phyloP scores from a whole-genome alignment of 202 grass and related monocot species.

The Cymbopogon flexuosus region DNA sequence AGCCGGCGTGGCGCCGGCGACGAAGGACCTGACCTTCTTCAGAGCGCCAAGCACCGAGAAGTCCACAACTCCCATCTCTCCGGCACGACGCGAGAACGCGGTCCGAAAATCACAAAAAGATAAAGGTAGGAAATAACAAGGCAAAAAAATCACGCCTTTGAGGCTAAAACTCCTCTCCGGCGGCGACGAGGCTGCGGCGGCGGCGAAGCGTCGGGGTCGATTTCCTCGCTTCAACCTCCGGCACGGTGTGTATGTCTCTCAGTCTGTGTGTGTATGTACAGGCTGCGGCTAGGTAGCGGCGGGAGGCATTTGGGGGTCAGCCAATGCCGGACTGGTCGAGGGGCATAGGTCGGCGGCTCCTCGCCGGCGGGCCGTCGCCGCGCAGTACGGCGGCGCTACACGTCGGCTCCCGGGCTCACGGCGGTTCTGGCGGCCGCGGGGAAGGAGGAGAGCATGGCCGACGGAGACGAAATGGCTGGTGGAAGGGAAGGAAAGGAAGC shows the following conservation, averaged over 20 bases:
- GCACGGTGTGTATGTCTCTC: background rate
- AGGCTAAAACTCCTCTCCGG: slow-evolving; percentile 50
- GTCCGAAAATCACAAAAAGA: slow-evolving; percentile 11
- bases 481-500: background rate
- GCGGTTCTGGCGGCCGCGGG: background rate
- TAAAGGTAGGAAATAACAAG: background rate
- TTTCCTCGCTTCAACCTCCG: background rate
- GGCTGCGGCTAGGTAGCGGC: slow-evolving; percentile 23
- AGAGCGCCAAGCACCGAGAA: slow-evolving; percentile 53
- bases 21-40: slow-evolving; percentile 63
- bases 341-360: slow-evolving; percentile 39
- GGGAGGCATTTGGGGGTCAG: slow-evolving; percentile 41
- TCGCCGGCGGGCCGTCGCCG: slow-evolving; percentile 30
- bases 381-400: slow-evolving; percentile 22
- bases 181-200: slow-evolving; percentile 3
- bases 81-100: slow-evolving; percentile 29
- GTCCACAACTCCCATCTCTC: slow-evolving; percentile 63
- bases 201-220: background rate
- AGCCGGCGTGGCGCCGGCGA: slow-evolving; percentile 28
- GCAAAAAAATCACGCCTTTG: slow-evolving; percentile 14
- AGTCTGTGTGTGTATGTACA: slow-evolving; percentile 18
- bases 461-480: background rate
- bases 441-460: slow-evolving; percentile 8
- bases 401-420: background rate
- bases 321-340: slow-evolving; percentile 59